Percentiles rank a stretch among this genome's conserved stretches.
Evolutionary conservation across 129 eudicot species (phyloP).

Genomic region (Gnaphalium uliginosum): DNA sequence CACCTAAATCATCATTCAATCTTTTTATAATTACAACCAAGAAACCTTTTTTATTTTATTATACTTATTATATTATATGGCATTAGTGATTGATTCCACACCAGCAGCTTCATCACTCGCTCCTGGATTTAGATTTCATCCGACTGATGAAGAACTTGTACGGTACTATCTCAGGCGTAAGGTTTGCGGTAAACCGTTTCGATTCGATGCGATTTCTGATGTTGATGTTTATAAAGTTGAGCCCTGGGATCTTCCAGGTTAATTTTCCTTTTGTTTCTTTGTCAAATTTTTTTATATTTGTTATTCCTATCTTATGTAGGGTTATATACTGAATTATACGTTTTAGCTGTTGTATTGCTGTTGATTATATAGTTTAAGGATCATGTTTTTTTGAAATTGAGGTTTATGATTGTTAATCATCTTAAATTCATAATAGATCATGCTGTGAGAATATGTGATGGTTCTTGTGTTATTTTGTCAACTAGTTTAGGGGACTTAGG

Average conservation of each 20-base stretch:
- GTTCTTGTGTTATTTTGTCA: neutral
- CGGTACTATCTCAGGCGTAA: constrained; percentile 72
- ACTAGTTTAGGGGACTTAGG: neutral
- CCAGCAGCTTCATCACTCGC: constrained; percentile 52
- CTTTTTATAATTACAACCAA: neutral
- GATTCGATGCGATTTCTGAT: constrained; percentile 65
- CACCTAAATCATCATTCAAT: neutral
- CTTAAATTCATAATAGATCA: neutral
- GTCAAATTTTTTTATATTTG: neutral
- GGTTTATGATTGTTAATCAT: neutral
- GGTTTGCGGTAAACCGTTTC: constrained; percentile 62
- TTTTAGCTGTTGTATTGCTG: neutral
- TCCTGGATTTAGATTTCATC: constrained; percentile 90
- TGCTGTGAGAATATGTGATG: neutral
- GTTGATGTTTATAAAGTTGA: constrained; percentile 81
- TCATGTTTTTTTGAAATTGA: neutral
- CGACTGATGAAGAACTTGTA: constrained; percentile 87
- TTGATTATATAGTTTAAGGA: neutral
- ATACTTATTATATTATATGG: constrained; percentile 37
- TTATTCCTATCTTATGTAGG: neutral
- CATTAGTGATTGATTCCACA: constrained; percentile 34
- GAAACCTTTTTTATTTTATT: constrained; percentile 1
- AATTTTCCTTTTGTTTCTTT: neutral
- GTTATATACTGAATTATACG: neutral
- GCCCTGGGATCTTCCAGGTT: constrained; percentile 95